phyloP scores from a whole-genome alignment of 2,329 filamentous ascomycete species.

The Hymenoscyphus linearis region DNA sequence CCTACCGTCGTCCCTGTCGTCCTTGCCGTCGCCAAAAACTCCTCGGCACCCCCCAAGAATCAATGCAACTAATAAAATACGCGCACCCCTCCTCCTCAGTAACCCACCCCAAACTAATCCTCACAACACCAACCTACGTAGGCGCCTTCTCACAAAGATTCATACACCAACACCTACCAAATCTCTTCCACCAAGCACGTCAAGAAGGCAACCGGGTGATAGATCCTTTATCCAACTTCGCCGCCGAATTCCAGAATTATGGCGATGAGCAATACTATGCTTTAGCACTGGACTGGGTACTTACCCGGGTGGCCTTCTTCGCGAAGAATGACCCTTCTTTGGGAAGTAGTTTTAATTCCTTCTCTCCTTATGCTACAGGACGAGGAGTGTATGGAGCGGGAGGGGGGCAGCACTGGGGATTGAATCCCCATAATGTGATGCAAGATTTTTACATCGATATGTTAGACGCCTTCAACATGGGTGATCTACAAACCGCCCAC shows the following conservation, averaged over 20 bases:
- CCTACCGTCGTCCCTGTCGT: not conserved
- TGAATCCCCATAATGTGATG: not conserved
- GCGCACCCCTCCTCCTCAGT: not conserved
- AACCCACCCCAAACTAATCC: not conserved
- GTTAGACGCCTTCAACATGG: too few relatives aligned
- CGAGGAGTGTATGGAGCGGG: not conserved
- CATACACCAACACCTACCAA: slow-evolving; percentile 6
- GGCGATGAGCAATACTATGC: not conserved
- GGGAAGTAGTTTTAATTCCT: not conserved
- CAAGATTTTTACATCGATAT: not conserved
- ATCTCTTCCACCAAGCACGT: slow-evolving; percentile 7
- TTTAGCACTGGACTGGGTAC: slow-evolving; percentile 8
- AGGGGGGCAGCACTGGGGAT: not conserved
- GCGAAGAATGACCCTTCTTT: not conserved
- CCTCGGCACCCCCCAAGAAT: not conserved
- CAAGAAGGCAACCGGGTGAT: slow-evolving; percentile 8
- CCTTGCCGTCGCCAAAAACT: not conserved
- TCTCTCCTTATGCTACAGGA: not conserved
- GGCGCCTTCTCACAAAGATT: not conserved
- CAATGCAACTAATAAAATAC: slow-evolving; percentile 7
- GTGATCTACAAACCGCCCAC: too few relatives aligned
- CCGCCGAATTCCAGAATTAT: not conserved
- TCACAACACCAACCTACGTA: not conserved
- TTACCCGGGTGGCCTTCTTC: slow-evolving; percentile 4
- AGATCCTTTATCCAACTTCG: not conserved